A percentile compares a stretch with the other conserved stretches of the same genome.
Evolutionary conservation across 805 yeast species (phyloP).

Genomic region (Metschnikowia gelsemii): DNA sequence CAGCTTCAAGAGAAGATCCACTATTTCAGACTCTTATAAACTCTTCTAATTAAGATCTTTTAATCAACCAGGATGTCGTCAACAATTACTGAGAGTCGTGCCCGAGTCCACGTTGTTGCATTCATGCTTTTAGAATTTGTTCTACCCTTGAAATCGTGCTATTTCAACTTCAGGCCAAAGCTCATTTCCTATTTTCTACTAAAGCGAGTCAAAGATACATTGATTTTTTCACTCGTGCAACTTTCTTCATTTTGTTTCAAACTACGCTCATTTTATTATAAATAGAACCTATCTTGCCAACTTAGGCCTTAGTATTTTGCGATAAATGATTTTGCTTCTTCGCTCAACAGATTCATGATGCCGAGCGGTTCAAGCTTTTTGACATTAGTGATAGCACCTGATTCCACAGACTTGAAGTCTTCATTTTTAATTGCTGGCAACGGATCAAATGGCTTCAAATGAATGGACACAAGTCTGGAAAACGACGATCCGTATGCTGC

Average conservation of each 20-base stretch:
- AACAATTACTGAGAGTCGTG: no score
- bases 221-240: not conserved
- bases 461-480: constrained; percentile 68
- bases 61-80: not conserved
- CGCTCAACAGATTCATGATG: constrained; percentile 29
- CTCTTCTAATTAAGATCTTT: constrained; percentile 1
- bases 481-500: constrained; percentile 81
- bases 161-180: no score
- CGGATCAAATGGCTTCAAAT: constrained; percentile 68
- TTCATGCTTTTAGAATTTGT: not conserved
- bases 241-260: not conserved
- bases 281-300: not conserved
- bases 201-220: not conserved
- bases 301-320: constrained; percentile 7
- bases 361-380: constrained; percentile 27
- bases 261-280: not conserved
- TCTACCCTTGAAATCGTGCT: not conserved
- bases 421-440: constrained; percentile 47
- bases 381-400: constrained; percentile 27
- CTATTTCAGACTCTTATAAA: constrained; percentile 8
- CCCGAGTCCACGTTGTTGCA: no score
- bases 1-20: constrained; percentile 5
- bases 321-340: constrained; percentile 16
- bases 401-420: constrained; percentile 31
- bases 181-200: not conserved